Evolutionary conservation across 1,284 basidiomycete species (phyloP), one percentile per base, ranked within the genome.

Genomic region (Boletellus deceptivus): DNA sequence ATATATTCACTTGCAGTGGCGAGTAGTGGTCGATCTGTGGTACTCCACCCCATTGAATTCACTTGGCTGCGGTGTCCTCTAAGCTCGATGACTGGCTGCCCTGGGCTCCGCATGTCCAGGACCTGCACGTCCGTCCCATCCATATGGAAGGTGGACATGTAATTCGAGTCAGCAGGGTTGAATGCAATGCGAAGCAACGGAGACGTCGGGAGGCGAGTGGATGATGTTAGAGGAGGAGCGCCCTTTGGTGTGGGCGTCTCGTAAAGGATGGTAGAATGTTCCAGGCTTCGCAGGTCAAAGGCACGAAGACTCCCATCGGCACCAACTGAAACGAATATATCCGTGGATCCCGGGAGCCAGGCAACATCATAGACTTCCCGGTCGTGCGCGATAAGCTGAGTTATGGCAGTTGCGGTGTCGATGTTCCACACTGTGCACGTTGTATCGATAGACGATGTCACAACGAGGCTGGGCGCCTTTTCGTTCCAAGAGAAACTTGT

Each of bases 381-480:
- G 76, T 99, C 97, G 74, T 99, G 97, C 0, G 97, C 97, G 67
- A 96, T 96, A 59, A 95, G 83, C 70, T 99, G 97, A 1, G 97
- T 99, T 63, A 99, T 84, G 14, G 97, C 96, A n/a, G 90, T 87
- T 17, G 86, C 84, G 2, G 93, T 94, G 59, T 97, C 92, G 65
- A 99, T 92, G 68, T 99, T 97, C 96, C 96, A 95, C 29, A 96
- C 86, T 2, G 93, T 96, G 65, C 93, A 93, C 17, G 93, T 95
- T 39, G 93, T 96, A 69, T 98, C 94, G 61, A 96, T 98, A 8
- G 93, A 98, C 35, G 93, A 94, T 4, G 95, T 98, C 36, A 98
- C 94, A 61, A 98, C 86, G 46, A 89, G 80, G 56, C 83, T 87
- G 2, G 93, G 92, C 3, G 86, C 78, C 61, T 92, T 88, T 61